phyloP scores from a whole-genome alignment of 306 rosid species.

The Casuarina cunninghamiana region DNA sequence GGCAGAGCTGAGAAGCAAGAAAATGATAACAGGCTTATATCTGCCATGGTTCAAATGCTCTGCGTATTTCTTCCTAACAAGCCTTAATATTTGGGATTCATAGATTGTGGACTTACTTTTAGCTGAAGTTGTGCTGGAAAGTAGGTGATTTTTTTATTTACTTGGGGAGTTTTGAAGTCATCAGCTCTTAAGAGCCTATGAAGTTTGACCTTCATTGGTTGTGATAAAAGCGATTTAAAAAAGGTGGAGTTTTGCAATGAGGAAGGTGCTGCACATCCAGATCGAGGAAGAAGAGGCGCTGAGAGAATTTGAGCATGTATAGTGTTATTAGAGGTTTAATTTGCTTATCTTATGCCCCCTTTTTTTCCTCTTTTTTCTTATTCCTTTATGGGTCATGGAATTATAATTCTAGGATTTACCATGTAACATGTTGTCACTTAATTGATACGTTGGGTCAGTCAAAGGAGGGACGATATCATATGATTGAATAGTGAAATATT shows the following conservation, averaged over 20 bases:
- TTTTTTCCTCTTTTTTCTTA: not conserved
- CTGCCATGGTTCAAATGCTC: not conserved
- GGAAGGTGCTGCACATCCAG: not conserved
- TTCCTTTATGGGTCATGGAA: conserved; percentile 23
- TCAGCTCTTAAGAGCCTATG: conserved; percentile 1
- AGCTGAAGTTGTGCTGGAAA: conserved; percentile 14
- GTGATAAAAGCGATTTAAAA: conserved; percentile 15
- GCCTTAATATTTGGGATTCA: conserved; percentile 17
- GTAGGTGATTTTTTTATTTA: conserved; percentile 14
- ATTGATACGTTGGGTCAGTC: conserved; percentile 37
- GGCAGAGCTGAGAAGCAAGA: conserved; percentile 1
- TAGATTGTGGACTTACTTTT: conserved; percentile 24
- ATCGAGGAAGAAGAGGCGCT: not conserved
- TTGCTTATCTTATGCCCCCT: conserved; percentile 15
- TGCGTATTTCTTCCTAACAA: conserved; percentile 5
- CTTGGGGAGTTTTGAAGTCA: conserved; percentile 22
- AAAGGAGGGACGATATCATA: conserved; percentile 31
- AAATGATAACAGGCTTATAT: not conserved
- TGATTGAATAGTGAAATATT: conserved; percentile 31
- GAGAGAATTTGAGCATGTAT: conserved; percentile 3
- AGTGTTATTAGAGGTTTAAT: conserved; percentile 18
- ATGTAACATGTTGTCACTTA: conserved; percentile 39
- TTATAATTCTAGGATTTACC: conserved; percentile 21
- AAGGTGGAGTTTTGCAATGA: not conserved
- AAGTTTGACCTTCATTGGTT: conserved; percentile 12